These are phyloP conservation scores for Coffea humblotiana DNA, from an alignment of 305 asterid genomes.

Conservation along the genomic window DNA sequence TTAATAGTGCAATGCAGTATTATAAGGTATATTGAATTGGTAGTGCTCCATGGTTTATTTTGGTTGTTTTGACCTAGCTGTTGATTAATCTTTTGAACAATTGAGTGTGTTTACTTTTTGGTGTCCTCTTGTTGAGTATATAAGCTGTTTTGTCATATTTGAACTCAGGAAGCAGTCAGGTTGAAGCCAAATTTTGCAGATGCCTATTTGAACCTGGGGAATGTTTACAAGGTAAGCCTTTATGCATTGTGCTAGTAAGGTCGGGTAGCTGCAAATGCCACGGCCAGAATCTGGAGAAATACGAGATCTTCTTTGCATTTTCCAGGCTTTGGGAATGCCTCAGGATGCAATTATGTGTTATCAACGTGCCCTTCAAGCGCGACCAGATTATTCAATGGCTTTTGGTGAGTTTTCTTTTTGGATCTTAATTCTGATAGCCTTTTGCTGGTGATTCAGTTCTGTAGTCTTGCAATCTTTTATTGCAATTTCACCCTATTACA, in stretches of 20 bases:
- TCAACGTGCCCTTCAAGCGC: constrained; percentile 87
- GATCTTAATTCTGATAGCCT: neutral
- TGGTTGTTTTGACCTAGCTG: neutral
- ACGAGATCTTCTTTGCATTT: constrained; percentile 56
- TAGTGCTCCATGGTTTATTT: constrained; percentile 11
- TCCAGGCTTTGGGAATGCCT: constrained; percentile 93
- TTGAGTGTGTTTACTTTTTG: neutral
- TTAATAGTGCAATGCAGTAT: constrained; percentile 87
- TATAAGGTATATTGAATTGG: constrained; percentile 68
- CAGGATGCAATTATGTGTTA: constrained; percentile 93
- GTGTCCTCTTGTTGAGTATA: neutral
- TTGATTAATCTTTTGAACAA: neutral
- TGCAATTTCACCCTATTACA: neutral
- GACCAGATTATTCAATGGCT: constrained; percentile 94
- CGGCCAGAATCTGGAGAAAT: constrained; percentile 51
- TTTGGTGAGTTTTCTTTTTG: constrained; percentile 58
- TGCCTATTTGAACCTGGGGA: constrained; percentile 92
- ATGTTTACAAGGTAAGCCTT: constrained; percentile 89
- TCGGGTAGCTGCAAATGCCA: constrained; percentile 49
- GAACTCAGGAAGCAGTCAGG: constrained; percentile 88
- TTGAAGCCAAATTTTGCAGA: constrained; percentile 92
- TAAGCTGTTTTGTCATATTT: constrained; percentile 16
- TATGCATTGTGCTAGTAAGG: constrained; percentile 43
- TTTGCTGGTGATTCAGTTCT: neutral
- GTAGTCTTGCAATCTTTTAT: neutral